These are phyloP conservation scores for Sindora glabra DNA, from an alignment of 306 rosid genomes.

Conservation along the genomic window DNA sequence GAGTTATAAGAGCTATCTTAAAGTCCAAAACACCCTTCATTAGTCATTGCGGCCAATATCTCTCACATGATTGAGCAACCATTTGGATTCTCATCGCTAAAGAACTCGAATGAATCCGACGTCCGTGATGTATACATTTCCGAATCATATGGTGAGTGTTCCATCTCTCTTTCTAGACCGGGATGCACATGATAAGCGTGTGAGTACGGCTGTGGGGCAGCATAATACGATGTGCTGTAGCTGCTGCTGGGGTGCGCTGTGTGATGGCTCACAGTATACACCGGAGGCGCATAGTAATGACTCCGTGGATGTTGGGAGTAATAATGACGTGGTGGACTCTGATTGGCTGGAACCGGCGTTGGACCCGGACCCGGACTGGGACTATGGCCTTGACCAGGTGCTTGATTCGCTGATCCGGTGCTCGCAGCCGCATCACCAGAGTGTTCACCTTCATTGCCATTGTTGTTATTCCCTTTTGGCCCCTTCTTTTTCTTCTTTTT, in stretches of 20 bases:
- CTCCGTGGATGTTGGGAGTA: slow-evolving; percentile 18
- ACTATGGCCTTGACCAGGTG: slow-evolving; percentile 8
- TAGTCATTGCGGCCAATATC: neutral
- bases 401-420: slow-evolving; percentile 26
- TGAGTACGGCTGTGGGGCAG: slow-evolving; percentile 32
- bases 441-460: slow-evolving; percentile 13
- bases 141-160: slow-evolving; percentile 10
- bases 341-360: slow-evolving; percentile 34
- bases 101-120: slow-evolving; percentile 36
- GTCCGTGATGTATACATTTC: slow-evolving; percentile 23
- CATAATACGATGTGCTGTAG: slow-evolving; percentile 38
- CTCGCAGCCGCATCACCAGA: slow-evolving; percentile 10
- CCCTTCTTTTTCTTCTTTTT: slow-evolving; percentile 46
- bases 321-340: slow-evolving; percentile 31
- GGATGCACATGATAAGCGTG: slow-evolving; percentile 22
- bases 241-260: slow-evolving; percentile 32
- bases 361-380: slow-evolving; percentile 3
- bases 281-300: slow-evolving; percentile 19
- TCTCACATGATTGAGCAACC: slow-evolving; percentile 54
- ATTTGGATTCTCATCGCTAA: slow-evolving; percentile 82
- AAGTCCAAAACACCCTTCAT: slow-evolving; percentile 1
- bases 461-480: slow-evolving; percentile 28
- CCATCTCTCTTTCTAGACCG: slow-evolving; percentile 10
- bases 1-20: neutral
- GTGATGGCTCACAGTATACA: slow-evolving; percentile 25